Base-by-base conservation (phyloP, 164 flowering plant species). In the Protea cynaroides region DNA sequence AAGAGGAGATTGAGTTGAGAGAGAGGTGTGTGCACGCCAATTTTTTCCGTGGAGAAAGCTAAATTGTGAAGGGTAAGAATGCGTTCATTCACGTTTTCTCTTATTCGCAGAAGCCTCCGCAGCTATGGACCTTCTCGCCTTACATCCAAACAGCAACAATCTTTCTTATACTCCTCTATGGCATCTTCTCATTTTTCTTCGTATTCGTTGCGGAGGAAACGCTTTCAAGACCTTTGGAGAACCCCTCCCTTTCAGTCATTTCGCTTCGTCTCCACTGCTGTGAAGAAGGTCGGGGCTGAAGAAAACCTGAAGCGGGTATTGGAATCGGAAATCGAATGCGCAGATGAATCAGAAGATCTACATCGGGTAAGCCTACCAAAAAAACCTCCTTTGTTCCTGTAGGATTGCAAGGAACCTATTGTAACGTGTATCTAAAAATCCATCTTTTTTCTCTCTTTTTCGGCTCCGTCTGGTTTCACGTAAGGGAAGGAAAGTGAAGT, bases 291-390 rank as follows among this genome's bases (percentile, higher is more conserved):
- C 0, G 58, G 54, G 37, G 59, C 66, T 1, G 71, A 68, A 25
- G 59, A 68, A 40, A 69, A 51, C 12, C 71, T 72, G 25, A 68
- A 64, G 40, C 61, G 55, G 22, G 68, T 67, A 22, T 60, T 72
- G 22, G 65, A 72, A 54, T 43, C 67, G 8, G 75, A 72, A 50
- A 68, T 72, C 58, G 21, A 58, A 23, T 57, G 68, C 40, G 38
- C 63, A 10, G 71, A 58, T 10, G 67, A 64, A 46, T 38, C 71
- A 1, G 68, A 55, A 25, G 58, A 47, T 54, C 58, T 23, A 19
- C 29, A 53, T 54, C 67, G 46, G 68, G 75, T 72, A 59, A 52
- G 36, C 57, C 24, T 18, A 5, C 15, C 25, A 25, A 40, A 37
- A 8, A 18, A 13, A 15, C 37, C 34, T 29, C 34, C 4, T 4